Percentiles rank a stretch among this genome's conserved stretches.
Evolutionary conservation across 805 yeast species (phyloP).

Genomic region (Hanseniaspora thailandica): DNA sequence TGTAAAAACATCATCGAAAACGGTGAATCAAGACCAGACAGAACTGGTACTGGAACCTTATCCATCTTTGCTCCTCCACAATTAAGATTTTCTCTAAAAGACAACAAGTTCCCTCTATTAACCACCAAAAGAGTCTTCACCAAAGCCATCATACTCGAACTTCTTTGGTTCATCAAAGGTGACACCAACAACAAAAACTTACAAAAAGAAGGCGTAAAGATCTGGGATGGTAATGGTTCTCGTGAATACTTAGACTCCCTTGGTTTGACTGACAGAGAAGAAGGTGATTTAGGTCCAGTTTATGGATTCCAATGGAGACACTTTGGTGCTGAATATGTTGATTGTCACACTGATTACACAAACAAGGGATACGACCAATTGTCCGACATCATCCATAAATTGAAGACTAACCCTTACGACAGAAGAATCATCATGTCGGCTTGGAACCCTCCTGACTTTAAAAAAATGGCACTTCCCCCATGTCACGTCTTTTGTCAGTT

Average conservation of each 20-base stretch:
- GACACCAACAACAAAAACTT: constrained; percentile 75
- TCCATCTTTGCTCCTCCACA: constrained; percentile 95
- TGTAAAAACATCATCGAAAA: constrained; percentile 63
- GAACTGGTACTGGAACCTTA: constrained; percentile 95
- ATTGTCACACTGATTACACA: constrained; percentile 76
- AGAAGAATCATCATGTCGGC: constrained; percentile 90
- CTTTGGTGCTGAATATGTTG: constrained; percentile 85
- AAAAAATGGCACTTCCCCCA: constrained; percentile 94
- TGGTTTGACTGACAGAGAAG: constrained; percentile 70
- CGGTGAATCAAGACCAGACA: constrained; percentile 86
- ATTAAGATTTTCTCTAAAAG: constrained; percentile 61
- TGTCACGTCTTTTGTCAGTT: constrained; percentile 96
- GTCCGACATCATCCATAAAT: constrained; percentile 60
- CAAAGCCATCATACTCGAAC: constrained; percentile 77
- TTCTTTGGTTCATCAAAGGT: constrained; percentile 87
- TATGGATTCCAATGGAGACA: constrained; percentile 99
- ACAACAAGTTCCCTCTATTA: constrained; percentile 70
- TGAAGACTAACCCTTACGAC: constrained; percentile 84
- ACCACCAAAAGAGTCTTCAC: constrained; percentile 90
- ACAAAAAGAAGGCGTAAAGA: constrained; percentile 76
- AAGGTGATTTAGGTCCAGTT: constrained; percentile 95
- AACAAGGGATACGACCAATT: constrained; percentile 89
- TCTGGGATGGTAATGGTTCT: constrained; percentile 98
- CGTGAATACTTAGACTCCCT: constrained; percentile 76
- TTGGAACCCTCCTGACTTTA: constrained; percentile 96